Evolutionary conservation across 2,329 filamentous ascomycete species (phyloP), one percentile per base, ranked within the genome.

Genomic region (Paracorniculantispora psalliotae): DNA sequence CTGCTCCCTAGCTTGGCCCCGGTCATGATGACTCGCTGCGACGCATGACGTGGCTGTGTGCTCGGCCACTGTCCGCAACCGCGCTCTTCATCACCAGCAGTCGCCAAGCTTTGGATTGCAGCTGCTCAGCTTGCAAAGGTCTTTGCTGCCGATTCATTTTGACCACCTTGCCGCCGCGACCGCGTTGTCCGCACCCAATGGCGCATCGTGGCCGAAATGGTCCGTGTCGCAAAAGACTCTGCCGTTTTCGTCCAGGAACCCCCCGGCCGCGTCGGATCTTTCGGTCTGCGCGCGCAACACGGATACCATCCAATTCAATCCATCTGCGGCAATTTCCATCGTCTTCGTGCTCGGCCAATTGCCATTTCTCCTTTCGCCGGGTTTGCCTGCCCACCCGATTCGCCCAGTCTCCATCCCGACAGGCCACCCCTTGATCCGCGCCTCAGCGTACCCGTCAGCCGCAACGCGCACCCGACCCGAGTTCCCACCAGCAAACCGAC

Each of bases 371-470:
- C 8, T 41, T 43, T 23, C 33, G 25, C 30, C 25, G 44, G 7
- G 21, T 26, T 12, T 30, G 7, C 17, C 17, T n/a, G 44, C 19
- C 47, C 17, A 28, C 23, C n/a, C 13, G 49, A 41, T 33, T 30
- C n/a, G 23, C 54, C 17, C 26, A 33, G 37, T 21, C 33, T 50
- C 35, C 46, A 50, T 51, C 21, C 25, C 33, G 28, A n/a, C 21
- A 19, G 37, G 23, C 15, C 23, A 23, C 44, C 44, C 35, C 37
- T 43, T 39, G 46, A 48, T n/a, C 54, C 54, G 44, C 54, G 44
- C 35, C 54, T 54, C 43, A 55, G 54, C 54, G 43, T 57, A 41
- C 54, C 54, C 54, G 54, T 57, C 55, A 59, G 43, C 51, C 49
- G 50, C 28, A 23, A 59, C 41, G 23, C 30, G 49, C n/a, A 39